These are phyloP conservation scores for Aspergillus sp. DNA, from an alignment of 2,329 filamentous ascomycete genomes.

Conservation along the genomic window DNA sequence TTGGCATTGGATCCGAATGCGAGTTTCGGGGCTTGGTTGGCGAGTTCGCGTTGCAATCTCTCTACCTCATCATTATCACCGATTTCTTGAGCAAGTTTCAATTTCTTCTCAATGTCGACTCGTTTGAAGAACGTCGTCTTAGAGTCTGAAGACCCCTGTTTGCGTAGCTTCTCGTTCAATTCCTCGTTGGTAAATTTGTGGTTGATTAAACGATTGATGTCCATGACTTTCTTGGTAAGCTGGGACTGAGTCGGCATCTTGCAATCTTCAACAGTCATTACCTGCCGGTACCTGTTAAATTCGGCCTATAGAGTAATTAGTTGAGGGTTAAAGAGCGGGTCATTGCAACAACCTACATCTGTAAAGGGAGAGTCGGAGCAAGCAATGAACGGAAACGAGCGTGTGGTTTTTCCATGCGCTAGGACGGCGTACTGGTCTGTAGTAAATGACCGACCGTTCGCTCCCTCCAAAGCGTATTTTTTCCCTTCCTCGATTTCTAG, in stretches of 20 bases:
- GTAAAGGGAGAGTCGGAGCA: conserved; percentile 84
- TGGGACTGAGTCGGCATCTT: conserved; percentile 71
- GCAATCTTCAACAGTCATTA: conserved; percentile 69
- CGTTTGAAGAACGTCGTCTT: conserved; percentile 68
- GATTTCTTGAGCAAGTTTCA: conserved; percentile 64
- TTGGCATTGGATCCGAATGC: conserved; percentile 69
- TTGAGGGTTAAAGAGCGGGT: neutral
- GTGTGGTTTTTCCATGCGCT: conserved; percentile 78
- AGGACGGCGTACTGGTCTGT: conserved; percentile 83
- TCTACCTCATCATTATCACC: conserved; percentile 62
- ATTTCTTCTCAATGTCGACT: conserved; percentile 62
- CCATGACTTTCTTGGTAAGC: conserved; percentile 70
- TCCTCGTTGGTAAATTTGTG: conserved; percentile 82
- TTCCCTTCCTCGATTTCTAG: conserved; percentile 74
- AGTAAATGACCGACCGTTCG: conserved; percentile 72
- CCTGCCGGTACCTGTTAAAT: conserved; percentile 76
- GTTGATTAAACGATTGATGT: conserved; percentile 76
- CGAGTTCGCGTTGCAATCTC: conserved; percentile 50
- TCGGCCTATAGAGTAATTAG: conserved; percentile 58
- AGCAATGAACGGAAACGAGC: conserved; percentile 84
- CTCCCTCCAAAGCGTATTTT: conserved; percentile 76
- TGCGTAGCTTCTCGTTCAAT: conserved; percentile 74
- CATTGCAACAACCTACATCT: conserved; percentile 57
- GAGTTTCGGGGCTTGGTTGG: conserved; percentile 59
- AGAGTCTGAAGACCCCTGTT: conserved; percentile 66